Percentiles rank a stretch among this genome's conserved stretches.
These are phyloP conservation scores for Vaccinium darrowii DNA, from an alignment of 148 eudicot genomes.

Conservation along the genomic window DNA sequence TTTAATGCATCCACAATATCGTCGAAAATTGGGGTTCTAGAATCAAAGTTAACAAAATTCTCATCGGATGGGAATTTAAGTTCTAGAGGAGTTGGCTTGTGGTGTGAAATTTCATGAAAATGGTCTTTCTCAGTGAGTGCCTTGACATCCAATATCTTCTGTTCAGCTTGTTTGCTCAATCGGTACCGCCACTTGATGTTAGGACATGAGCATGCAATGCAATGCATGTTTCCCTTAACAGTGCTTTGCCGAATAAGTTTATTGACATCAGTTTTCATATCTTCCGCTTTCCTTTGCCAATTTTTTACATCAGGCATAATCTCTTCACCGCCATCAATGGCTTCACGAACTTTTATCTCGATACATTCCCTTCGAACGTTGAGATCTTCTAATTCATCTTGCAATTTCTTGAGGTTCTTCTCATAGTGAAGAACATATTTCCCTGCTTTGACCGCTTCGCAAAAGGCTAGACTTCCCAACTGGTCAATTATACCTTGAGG, in stretches of 20 bases:
- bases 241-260: not conserved
- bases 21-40: not conserved
- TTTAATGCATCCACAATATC: not conserved
- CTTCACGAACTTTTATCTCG: not conserved
- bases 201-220: not conserved
- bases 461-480: not conserved
- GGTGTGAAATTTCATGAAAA: not conserved
- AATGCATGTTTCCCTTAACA: too few species aligned
- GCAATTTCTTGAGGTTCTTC: not conserved
- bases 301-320: not conserved
- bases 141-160: not conserved
- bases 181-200: not conserved
- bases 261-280: not conserved
- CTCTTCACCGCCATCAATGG: not conserved
- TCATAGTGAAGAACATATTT: not conserved
- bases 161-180: not conserved
- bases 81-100: not conserved
- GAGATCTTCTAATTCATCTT: not conserved
- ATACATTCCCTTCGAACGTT: accelerated
- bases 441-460: not conserved
- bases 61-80: not conserved
- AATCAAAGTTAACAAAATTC: not conserved
- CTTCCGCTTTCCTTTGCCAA: not conserved
- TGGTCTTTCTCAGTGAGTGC: not conserved
- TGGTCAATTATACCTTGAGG: too few species aligned